A percentile compares a stretch with the other conserved stretches of the same genome.
Conservation (phyloP, 345 rosid genomes). For the Eucalyptus fibrosa region DNA sequence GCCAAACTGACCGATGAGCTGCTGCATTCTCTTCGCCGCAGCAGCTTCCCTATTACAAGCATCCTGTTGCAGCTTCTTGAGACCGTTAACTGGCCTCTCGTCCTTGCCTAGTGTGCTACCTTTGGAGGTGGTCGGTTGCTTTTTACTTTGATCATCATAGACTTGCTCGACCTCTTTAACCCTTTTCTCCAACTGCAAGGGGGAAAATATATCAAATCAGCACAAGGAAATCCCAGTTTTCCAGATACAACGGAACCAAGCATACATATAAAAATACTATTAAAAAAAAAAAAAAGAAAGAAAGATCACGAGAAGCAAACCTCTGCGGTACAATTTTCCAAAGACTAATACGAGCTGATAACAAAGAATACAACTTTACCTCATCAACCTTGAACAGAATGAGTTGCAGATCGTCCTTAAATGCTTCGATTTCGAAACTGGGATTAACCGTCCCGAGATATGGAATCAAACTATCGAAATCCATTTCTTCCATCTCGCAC, state of each 20-base stretch:
- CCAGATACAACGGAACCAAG: background rate
- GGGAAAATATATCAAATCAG: background rate
- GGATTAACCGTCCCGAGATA: background rate
- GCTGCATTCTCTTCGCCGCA: slow-evolving; percentile 82
- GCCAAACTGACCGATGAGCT: slow-evolving; percentile 71
- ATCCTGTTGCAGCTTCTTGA: slow-evolving; percentile 56
- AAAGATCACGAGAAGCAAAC: background rate
- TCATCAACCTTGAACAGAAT: background rate
- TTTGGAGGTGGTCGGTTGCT: slow-evolving; percentile 23
- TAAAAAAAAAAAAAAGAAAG: background rate
- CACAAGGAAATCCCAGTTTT: background rate
- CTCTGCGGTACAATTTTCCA: background rate
- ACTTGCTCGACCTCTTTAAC: slow-evolving; percentile 60
- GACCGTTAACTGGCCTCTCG: slow-evolving; percentile 25
- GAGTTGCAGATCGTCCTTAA: background rate
- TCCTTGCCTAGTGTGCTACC: slow-evolving; percentile 36
- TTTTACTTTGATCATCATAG: slow-evolving; percentile 21
- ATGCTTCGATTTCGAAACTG: background rate
- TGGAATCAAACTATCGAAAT: background rate
- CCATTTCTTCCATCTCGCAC: background rate
- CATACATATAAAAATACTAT: background rate
- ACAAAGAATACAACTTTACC: background rate
- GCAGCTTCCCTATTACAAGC: slow-evolving; percentile 51
- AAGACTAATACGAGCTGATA: background rate
- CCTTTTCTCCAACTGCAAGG: slow-evolving; percentile 48